Evolutionary conservation across 2,329 filamentous ascomycete genomes (phyloP).

Genomic region (Fusarium sp.): DNA sequence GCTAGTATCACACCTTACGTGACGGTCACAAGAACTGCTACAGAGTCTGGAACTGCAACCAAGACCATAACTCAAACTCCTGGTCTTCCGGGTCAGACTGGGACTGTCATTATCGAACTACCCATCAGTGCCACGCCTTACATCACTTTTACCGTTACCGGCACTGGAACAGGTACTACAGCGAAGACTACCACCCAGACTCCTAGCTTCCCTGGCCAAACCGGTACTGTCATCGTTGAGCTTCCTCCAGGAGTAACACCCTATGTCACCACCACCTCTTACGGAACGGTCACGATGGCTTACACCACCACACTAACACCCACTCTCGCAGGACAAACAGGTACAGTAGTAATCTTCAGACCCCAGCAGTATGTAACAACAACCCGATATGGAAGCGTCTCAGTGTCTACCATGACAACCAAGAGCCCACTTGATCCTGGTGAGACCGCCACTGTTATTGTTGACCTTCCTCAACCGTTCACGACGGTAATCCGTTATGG

Average conservation of each 20-base stretch:
- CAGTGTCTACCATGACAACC: background rate
- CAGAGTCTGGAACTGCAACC: background rate
- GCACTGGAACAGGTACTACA: background rate
- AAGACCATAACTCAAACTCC: background rate
- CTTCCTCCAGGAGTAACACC: background rate
- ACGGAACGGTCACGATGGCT: background rate
- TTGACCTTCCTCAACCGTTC: slow-evolving; percentile 1
- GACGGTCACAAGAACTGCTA: background rate
- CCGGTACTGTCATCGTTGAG: slow-evolving; percentile 4
- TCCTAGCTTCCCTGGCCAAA: background rate
- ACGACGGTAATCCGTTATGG: background rate
- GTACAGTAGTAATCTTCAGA: background rate
- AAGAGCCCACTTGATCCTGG: accelerated
- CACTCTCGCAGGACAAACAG: background rate
- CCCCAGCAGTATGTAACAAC: background rate
- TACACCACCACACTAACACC: slow-evolving; percentile 1
- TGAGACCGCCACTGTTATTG: background rate
- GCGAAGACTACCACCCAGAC: background rate
- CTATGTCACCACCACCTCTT: slow-evolving; percentile 16
- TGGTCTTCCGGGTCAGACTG: background rate
- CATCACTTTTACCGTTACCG: background rate
- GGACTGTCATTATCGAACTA: background rate
- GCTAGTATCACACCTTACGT: background rate
- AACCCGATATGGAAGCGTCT: slow-evolving; percentile 14
- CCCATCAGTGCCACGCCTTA: background rate